Percentiles rank a stretch among this genome's conserved stretches.
Conservation (phyloP, 140 eudicot genomes). For the Cichorium intybus region DNA sequence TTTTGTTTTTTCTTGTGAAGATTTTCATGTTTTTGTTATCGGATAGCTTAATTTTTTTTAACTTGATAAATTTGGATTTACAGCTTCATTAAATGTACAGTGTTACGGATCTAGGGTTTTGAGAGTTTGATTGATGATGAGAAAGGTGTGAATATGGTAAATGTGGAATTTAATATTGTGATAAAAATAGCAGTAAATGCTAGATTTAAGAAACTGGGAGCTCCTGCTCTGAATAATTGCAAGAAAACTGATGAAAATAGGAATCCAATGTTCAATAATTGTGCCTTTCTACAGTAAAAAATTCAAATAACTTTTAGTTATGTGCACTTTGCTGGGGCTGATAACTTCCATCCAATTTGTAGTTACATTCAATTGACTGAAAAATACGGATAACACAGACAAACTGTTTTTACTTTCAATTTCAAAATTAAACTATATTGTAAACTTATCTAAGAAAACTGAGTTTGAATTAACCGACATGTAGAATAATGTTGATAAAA, state of each 20-base stretch:
- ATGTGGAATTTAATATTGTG: conserved; percentile 13
- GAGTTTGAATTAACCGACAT: too few relatives aligned
- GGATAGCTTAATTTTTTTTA: not conserved
- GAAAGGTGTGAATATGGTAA: conserved; percentile 32
- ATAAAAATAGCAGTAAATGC: conserved; percentile 15
- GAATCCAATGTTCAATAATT: not conserved
- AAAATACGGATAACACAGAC: too few relatives aligned
- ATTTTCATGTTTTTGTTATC: not conserved
- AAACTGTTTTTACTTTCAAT: too few relatives aligned
- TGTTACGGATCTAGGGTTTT: conserved; percentile 14
- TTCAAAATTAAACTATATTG: not conserved
- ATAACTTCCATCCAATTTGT: too few relatives aligned
- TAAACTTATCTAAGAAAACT: too few relatives aligned
- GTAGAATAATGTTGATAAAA: too few relatives aligned
- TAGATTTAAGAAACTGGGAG: conserved; percentile 15
- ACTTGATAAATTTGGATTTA: not conserved
- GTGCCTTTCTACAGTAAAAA: not conserved
- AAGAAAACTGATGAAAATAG: conserved; percentile 2
- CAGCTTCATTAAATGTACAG: not conserved
- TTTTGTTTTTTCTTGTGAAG: not conserved
- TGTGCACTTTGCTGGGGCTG: too few relatives aligned
- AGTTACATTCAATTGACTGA: too few relatives aligned
- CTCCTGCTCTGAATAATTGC: conserved; percentile 4
- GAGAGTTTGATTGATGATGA: conserved; percentile 16
- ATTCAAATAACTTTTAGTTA: not conserved